These are phyloP conservation scores for Pezicula rhizophila DNA, from an alignment of 2,329 filamentous ascomycete genomes.

Conservation along the genomic window DNA sequence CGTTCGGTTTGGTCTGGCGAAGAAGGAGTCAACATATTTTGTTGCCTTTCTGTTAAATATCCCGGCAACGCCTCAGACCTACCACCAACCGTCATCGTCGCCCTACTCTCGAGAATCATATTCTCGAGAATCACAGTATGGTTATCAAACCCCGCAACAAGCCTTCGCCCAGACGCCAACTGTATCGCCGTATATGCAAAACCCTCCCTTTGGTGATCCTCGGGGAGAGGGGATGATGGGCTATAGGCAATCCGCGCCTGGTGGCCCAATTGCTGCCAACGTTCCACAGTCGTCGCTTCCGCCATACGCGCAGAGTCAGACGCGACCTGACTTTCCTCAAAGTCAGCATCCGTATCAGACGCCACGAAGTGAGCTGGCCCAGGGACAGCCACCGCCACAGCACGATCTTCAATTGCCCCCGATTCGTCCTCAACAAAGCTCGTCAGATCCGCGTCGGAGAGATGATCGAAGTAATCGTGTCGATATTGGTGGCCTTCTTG, in stretches of 20 bases:
- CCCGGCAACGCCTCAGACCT: slow-evolving; percentile 17
- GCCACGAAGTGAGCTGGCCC: slow-evolving; percentile 44
- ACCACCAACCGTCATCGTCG: slow-evolving; percentile 17
- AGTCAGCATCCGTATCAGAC: slow-evolving; percentile 41
- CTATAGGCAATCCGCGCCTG: slow-evolving; percentile 15
- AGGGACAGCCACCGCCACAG: slow-evolving; percentile 24
- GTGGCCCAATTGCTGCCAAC: slow-evolving; percentile 12
- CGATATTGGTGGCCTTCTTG: slow-evolving; percentile 57
- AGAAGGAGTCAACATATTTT: slow-evolving; percentile 57
- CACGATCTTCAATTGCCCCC: slow-evolving; percentile 34
- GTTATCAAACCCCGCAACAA: slow-evolving; percentile 21
- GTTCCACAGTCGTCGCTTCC: slow-evolving; percentile 32
- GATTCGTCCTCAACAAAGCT: slow-evolving; percentile 29
- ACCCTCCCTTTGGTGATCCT: slow-evolving; percentile 16
- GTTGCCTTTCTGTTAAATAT: slow-evolving; percentile 39
- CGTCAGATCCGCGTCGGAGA: slow-evolving; percentile 30
- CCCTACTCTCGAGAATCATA: slow-evolving; percentile 21
- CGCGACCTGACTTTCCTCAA: slow-evolving; percentile 35
- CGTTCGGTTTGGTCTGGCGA: slow-evolving; percentile 50
- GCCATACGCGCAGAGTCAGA: slow-evolving; percentile 41
- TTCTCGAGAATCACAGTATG: slow-evolving; percentile 25
- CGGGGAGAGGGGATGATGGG: slow-evolving; percentile 19
- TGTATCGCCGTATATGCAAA: slow-evolving; percentile 16
- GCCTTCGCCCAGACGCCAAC: slow-evolving; percentile 15
- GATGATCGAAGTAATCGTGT: slow-evolving; percentile 49